These are phyloP conservation scores for Lecanosticta acicola DNA, from an alignment of 2,329 filamentous ascomycete genomes.

Conservation along the genomic window DNA sequence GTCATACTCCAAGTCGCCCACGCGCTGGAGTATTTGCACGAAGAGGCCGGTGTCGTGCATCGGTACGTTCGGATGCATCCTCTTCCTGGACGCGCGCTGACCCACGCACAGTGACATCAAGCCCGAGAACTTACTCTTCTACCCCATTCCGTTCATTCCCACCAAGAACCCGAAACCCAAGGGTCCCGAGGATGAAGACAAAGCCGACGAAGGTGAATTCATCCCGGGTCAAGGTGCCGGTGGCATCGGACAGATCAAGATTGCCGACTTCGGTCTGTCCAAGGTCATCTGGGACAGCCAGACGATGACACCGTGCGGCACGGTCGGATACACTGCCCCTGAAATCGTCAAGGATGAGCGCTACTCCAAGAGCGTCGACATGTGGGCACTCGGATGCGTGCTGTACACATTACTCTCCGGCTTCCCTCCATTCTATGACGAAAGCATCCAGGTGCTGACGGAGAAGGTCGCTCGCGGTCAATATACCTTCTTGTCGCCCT, in stretches of 20 bases:
- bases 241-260: constrained; percentile 92
- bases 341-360: constrained; percentile 99
- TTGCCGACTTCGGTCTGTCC: constrained; percentile 94
- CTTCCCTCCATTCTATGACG: constrained; percentile 97
- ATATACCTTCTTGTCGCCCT: constrained; percentile 95
- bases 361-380: constrained; percentile 97
- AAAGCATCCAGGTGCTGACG: constrained; percentile 92
- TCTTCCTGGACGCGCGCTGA: constrained; percentile 27
- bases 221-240: constrained; percentile 73
- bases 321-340: constrained; percentile 93
- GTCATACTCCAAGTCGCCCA: constrained; percentile 95
- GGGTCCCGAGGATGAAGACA: constrained; percentile 89
- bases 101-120: constrained; percentile 77
- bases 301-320: constrained; percentile 99
- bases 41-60: constrained; percentile 92
- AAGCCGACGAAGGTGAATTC: constrained; percentile 94
- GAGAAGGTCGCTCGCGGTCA: constrained; percentile 96
- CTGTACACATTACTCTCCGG: constrained; percentile 94
- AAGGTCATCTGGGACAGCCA: constrained; percentile 98
- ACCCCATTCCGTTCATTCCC: constrained; percentile 74
- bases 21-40: constrained; percentile 87
- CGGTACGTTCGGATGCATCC: constrained; percentile 56
- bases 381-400: constrained; percentile 98
- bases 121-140: constrained; percentile 93
- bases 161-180: constrained; percentile 74